Conservation (phyloP, 2,329 filamentous ascomycete genomes). For the Sphaerostilbella broomeana region DNA sequence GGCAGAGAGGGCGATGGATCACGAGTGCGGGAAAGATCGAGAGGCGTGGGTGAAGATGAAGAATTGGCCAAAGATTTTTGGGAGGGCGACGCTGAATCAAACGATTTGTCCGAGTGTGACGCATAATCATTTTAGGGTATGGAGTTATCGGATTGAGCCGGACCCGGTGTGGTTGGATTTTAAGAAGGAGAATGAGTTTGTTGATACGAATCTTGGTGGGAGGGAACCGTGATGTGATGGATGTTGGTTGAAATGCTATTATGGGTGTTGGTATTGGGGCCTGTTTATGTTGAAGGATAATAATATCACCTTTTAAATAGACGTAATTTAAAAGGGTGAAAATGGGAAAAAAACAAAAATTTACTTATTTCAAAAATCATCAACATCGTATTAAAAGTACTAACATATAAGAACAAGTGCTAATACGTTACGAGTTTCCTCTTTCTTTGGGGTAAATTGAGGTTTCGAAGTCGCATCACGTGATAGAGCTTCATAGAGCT, state of each 20-base stretch:
- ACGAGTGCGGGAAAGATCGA: not conserved
- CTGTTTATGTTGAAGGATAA: no score
- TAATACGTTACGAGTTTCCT: not conserved
- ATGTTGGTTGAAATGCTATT: no score
- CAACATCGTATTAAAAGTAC: no score
- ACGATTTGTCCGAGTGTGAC: not conserved
- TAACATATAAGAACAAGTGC: no score
- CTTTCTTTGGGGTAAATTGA: not conserved
- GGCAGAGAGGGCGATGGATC: not conserved
- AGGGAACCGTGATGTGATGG: no score
- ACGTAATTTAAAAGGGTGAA: no score
- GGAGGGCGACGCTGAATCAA: not conserved
- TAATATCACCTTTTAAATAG: no score
- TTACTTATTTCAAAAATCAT: no score
- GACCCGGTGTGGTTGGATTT: not conserved
- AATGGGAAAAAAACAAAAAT: no score
- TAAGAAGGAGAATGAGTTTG: no score
- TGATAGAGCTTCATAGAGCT: constrained; percentile 7
- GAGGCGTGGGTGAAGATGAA: not conserved
- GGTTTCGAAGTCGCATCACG: constrained; percentile 9
- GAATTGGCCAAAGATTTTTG: constrained; percentile 1
- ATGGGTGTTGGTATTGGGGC: no score
- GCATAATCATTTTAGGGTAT: not conserved
- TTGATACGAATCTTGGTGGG: no score
- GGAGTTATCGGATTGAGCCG: not conserved